Conservation (phyloP, 176 grass and related monocot genomes). For the Carex cristatella region DNA sequence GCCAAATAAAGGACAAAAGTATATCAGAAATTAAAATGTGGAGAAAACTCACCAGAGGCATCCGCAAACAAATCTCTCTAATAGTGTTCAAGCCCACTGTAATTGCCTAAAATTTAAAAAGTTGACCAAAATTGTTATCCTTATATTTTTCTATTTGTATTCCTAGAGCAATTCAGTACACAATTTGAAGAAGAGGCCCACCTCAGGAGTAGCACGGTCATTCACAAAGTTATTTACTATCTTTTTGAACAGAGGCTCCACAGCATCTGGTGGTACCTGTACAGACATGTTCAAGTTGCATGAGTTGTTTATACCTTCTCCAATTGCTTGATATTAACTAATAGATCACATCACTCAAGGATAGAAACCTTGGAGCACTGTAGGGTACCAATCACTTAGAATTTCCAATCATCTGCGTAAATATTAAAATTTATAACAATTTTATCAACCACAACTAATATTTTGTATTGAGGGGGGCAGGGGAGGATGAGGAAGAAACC, state of each 20-base stretch:
- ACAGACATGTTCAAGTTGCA: not conserved
- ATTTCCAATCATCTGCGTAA: not conserved
- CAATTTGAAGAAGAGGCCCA: conserved; percentile 20
- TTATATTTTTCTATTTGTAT: not conserved
- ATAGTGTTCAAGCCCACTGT: conserved; percentile 92
- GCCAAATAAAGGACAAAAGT: not conserved
- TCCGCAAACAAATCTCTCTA: conserved; percentile 90
- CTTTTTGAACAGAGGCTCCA: conserved; percentile 91
- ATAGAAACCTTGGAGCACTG: not conserved
- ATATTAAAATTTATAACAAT: not conserved
- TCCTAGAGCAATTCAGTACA: not conserved
- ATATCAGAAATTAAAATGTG: not conserved
- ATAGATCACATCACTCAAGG: not conserved
- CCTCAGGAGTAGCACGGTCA: conserved; percentile 89
- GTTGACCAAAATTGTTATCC: conserved; percentile 2
- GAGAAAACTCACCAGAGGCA: conserved; percentile 63
- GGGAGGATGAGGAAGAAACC: conserved; percentile 25
- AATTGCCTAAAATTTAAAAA: conserved; percentile 51
- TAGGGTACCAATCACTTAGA: not conserved
- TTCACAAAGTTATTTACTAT: conserved; percentile 99
- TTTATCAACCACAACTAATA: not conserved
- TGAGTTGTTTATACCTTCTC: not conserved
- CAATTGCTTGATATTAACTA: not conserved
- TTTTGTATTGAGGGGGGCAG: not conserved
- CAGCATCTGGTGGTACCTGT: conserved; percentile 90